Evolutionary conservation across 352 stramenopile genomes (phyloP).

Genomic region (Globisporangium uncinulatum): DNA sequence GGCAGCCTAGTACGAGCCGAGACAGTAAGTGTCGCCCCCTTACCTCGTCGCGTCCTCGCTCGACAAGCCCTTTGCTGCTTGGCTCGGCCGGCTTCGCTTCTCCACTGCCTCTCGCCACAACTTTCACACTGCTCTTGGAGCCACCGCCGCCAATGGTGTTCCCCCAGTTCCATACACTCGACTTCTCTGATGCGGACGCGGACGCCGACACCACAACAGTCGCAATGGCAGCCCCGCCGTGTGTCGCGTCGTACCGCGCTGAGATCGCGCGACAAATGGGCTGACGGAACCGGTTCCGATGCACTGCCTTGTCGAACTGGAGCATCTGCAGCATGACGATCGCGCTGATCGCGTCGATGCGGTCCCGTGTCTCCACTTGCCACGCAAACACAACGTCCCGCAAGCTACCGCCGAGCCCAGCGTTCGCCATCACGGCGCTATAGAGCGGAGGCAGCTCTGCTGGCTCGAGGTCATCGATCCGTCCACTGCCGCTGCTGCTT

Average conservation of each 20-base stretch:
- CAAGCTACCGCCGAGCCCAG: conserved; percentile 5
- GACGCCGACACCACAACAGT: too few species aligned
- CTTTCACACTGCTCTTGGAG: neutral
- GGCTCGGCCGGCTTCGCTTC: neutral
- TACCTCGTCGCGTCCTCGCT: conserved; percentile 13
- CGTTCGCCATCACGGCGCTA: conserved; percentile 1
- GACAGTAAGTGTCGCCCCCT: neutral
- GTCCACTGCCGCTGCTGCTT: neutral
- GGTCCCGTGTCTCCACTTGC: conserved; percentile 14
- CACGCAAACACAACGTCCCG: conserved; percentile 17
- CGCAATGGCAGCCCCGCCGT: neutral
- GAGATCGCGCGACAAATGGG: conserved; percentile 27
- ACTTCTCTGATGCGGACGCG: neutral
- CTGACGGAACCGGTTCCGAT: conserved; percentile 49
- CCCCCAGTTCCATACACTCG: conserved; percentile 13
- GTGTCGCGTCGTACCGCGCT: conserved; percentile 5
- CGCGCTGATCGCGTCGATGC: conserved; percentile 28
- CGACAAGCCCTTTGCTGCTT: neutral
- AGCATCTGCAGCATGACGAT: conserved; percentile 47
- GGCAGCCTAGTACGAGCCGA: neutral
- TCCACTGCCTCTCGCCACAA: neutral
- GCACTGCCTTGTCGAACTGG: conserved; percentile 58
- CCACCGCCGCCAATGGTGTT: neutral
- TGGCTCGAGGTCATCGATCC: conserved; percentile 7
- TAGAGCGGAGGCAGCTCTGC: conserved; percentile 27